Percentiles rank a stretch among this genome's conserved stretches.
phyloP scores from a whole-genome alignment of 768 basidiomycete species.

The Inosperma sp. region DNA sequence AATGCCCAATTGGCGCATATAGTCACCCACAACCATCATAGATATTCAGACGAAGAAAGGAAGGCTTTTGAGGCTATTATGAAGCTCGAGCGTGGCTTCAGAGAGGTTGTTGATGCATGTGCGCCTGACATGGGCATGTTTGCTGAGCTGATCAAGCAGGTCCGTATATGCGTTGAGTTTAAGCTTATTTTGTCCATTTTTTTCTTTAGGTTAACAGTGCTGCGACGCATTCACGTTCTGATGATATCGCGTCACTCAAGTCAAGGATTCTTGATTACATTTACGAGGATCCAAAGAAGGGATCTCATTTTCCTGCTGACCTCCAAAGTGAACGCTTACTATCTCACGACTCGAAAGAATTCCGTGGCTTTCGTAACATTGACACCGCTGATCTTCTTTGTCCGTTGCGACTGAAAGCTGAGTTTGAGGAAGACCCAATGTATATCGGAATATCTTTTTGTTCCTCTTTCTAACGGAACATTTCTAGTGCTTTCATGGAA shows the following conservation, averaged over 20 bases:
- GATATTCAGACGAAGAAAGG: neutral
- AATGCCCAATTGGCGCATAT: neutral
- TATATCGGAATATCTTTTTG: neutral
- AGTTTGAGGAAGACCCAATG: neutral
- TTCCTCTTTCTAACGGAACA: neutral
- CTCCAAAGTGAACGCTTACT: neutral
- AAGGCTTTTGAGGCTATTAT: conserved; percentile 1
- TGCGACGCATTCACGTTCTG: neutral
- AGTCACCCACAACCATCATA: neutral
- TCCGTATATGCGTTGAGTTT: neutral
- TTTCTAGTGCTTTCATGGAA: conserved; percentile 7
- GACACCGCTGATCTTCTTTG: conserved; percentile 1
- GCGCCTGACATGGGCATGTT: neutral
- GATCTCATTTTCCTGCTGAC: neutral
- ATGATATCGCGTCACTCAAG: neutral
- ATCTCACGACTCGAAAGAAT: neutral
- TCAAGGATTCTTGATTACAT: neutral
- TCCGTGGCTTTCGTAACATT: neutral
- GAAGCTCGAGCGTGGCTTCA: neutral
- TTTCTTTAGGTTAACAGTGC: neutral
- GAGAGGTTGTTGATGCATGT: conserved; percentile 2
- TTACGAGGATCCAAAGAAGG: neutral
- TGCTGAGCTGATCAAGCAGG: neutral
- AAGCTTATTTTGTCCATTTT: neutral
- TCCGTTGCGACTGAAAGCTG: neutral